Percentiles rank a stretch among this genome's conserved stretches.
phyloP scores from a whole-genome alignment of 495 filamentous ascomycete genomes.

The Neurospora sp. region DNA sequence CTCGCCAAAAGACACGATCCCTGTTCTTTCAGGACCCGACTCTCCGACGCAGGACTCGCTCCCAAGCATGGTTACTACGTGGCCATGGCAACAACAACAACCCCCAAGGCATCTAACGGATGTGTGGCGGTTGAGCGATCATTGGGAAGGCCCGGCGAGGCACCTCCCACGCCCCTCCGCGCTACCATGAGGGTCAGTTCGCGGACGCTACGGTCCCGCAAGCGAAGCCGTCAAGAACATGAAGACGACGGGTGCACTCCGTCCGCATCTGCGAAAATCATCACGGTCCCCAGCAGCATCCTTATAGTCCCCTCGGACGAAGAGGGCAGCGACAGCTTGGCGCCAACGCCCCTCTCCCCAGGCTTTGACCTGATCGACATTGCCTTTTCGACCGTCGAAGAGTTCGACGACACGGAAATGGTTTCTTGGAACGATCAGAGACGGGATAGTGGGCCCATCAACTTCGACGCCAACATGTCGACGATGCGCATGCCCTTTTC shows the following conservation, averaged over 20 bases:
- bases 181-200: background rate
- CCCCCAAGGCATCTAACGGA: slow-evolving; percentile 1
- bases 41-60: slow-evolving; percentile 1
- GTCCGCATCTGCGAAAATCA: background rate
- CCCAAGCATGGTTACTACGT: background rate
- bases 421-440: background rate
- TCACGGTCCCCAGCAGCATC: background rate
- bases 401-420: background rate
- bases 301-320: background rate
- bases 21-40: slow-evolving; percentile 7
- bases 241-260: background rate
- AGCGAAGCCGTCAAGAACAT: background rate
- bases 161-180: background rate
- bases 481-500: slow-evolving; percentile 12
- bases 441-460: background rate
- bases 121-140: slow-evolving; percentile 12
- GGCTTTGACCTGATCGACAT: background rate
- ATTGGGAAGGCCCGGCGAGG: background rate
- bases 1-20: slow-evolving; percentile 3
- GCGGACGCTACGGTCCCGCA: background rate
- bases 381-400: background rate
- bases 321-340: background rate
- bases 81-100: background rate
- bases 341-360: background rate
- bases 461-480: slow-evolving; percentile 2